These are phyloP conservation scores for Aureobasidium sp. DNA, from an alignment of 2,329 filamentous ascomycete species.

Conservation along the genomic window DNA sequence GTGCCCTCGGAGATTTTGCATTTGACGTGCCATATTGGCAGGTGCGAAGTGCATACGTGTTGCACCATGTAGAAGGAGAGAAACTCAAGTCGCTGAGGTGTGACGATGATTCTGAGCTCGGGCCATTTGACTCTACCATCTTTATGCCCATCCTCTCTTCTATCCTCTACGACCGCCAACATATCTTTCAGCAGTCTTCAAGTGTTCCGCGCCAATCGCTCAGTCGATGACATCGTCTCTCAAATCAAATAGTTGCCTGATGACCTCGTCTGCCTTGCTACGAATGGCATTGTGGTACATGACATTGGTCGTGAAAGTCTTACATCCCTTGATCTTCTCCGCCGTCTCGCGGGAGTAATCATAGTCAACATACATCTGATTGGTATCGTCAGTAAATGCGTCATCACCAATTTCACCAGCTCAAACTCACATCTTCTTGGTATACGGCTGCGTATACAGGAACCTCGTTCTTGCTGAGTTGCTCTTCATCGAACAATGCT, in stretches of 20 bases:
- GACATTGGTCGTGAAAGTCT: slow-evolving; percentile 75
- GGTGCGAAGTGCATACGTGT: not conserved
- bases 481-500: slow-evolving; percentile 63
- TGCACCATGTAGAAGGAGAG: not conserved
- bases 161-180: not conserved
- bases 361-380: slow-evolving; percentile 79
- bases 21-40: not conserved
- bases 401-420: not conserved
- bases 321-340: slow-evolving; percentile 62
- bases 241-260: slow-evolving; percentile 66
- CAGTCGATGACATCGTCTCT: slow-evolving; percentile 60
- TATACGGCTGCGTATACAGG: slow-evolving; percentile 81
- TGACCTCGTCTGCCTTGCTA: slow-evolving; percentile 63
- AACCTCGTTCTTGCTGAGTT: slow-evolving; percentile 67
- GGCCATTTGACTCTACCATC: not conserved
- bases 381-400: not conserved
- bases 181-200: not conserved
- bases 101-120: not conserved
- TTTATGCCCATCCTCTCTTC: not conserved
- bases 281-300: slow-evolving; percentile 82
- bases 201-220: not conserved
- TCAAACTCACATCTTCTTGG: slow-evolving; percentile 41
- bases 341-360: slow-evolving; percentile 67
- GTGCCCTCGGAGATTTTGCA: not conserved
- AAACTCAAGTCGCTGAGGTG: not conserved